Conservation (phyloP, 176 grass and related monocot genomes). For the Carex myosuroides region DNA sequence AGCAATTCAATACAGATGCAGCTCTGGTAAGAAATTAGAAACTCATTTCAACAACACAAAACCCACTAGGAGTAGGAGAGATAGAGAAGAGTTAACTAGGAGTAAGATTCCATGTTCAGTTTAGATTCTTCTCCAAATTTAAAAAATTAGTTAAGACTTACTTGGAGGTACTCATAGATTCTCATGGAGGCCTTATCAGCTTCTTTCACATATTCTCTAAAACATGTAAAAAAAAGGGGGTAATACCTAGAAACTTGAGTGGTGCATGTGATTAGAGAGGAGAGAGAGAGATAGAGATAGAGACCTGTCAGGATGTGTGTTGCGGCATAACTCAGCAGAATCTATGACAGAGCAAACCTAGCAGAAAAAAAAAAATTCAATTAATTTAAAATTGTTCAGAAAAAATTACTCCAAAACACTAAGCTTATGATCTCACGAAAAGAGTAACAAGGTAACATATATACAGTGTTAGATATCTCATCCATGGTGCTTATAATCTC, state of each 20-base stretch:
- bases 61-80: neutral
- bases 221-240: constrained; percentile 19
- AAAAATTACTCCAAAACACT: neutral
- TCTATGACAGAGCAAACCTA: constrained; percentile 89
- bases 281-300: neutral
- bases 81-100: neutral
- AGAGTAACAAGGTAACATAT: constrained; percentile 3
- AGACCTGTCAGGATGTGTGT: constrained; percentile 77
- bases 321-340: constrained; percentile 82
- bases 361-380: constrained; percentile 8
- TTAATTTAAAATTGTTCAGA: neutral
- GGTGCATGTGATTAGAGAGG: neutral
- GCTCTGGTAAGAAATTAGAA: neutral
- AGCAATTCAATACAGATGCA: neutral
- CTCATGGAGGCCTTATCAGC: constrained; percentile 82
- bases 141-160: constrained; percentile 22
- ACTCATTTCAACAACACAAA: neutral
- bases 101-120: neutral
- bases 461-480: constrained; percentile 87
- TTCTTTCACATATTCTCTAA: constrained; percentile 82
- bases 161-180: constrained; percentile 88
- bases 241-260: neutral
- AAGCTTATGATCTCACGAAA: neutral
- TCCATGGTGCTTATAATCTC: constrained; percentile 82
- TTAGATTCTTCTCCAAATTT: neutral